These are phyloP conservation scores for Suillus luteus DNA, from an alignment of 768 basidiomycete genomes.

Conservation along the genomic window DNA sequence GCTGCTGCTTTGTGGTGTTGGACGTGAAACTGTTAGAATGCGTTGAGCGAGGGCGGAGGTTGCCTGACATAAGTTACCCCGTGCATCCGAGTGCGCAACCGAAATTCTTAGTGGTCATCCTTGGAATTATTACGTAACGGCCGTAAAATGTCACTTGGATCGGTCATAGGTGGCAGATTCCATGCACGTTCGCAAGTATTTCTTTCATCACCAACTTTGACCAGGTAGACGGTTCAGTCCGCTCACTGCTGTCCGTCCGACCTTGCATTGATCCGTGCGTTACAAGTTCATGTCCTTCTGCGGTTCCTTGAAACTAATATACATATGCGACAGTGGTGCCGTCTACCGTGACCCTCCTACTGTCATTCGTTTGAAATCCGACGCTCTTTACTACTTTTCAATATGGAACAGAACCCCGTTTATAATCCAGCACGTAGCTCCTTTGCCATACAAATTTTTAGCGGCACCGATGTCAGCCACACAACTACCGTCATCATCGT, in stretches of 20 bases:
- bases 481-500: constrained; percentile 49
- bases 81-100: not conserved
- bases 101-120: not conserved
- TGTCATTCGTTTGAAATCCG: not conserved
- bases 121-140: not conserved
- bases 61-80: constrained; percentile 12
- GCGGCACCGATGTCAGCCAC: constrained; percentile 2
- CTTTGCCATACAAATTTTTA: not conserved
- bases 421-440: not conserved
- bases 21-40: constrained; percentile 24
- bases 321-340: not conserved
- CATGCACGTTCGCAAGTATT: not conserved
- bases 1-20: constrained; percentile 21
- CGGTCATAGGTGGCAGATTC: not conserved
- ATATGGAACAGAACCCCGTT: not conserved
- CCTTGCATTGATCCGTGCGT: not conserved
- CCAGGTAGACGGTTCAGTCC: constrained; percentile 1
- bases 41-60: constrained; percentile 20
- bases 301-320: not conserved
- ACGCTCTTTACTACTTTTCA: constrained; percentile 5
- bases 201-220: not conserved
- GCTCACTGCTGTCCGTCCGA: not conserved
- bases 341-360: not conserved
- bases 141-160: not conserved
- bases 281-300: not conserved